These are phyloP conservation scores for Xylaria sp. DNA, from an alignment of 2,329 filamentous ascomycete species.

Conservation along the genomic window DNA sequence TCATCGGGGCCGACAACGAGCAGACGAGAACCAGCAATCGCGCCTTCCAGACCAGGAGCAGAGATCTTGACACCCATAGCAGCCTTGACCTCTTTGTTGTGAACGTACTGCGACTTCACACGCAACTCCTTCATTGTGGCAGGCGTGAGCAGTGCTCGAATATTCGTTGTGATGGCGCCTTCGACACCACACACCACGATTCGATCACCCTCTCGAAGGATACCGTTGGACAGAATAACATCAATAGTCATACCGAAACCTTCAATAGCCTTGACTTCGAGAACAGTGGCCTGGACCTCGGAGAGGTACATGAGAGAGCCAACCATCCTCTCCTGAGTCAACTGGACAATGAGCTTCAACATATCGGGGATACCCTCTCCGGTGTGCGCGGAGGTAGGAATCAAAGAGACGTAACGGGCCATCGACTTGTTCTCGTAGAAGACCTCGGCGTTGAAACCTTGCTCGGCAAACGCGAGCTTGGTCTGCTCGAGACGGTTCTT, in stretches of 20 bases:
- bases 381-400: slow-evolving; percentile 96
- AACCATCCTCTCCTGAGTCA: slow-evolving; percentile 97
- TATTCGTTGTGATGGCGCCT: slow-evolving; percentile 89
- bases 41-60: slow-evolving; percentile 88
- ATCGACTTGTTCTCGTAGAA: slow-evolving; percentile 98
- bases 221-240: slow-evolving; percentile 92
- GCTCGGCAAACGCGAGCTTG: slow-evolving; percentile 89
- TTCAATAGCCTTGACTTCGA: slow-evolving; percentile 98
- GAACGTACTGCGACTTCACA: slow-evolving; percentile 92
- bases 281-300: slow-evolving; percentile 93
- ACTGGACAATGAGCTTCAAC: slow-evolving; percentile 86
- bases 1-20: slow-evolving; percentile 92
- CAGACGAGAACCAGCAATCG: slow-evolving; percentile 91
- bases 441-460: slow-evolving; percentile 95
- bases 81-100: slow-evolving; percentile 99
- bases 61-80: slow-evolving; percentile 98
- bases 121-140: slow-evolving; percentile 90
- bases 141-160: slow-evolving; percentile 88
- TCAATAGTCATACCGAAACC: slow-evolving; percentile 98
- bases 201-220: slow-evolving; percentile 86
- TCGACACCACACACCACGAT: slow-evolving; percentile 96
- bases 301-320: slow-evolving; percentile 96
- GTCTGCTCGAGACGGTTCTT: slow-evolving; percentile 82
- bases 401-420: slow-evolving; percentile 88
- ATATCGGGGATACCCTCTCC: slow-evolving; percentile 98